Evolutionary conservation across 106 monocot species (phyloP), one percentile per base, ranked within the genome.

Genomic region (Acorus calamus): DNA sequence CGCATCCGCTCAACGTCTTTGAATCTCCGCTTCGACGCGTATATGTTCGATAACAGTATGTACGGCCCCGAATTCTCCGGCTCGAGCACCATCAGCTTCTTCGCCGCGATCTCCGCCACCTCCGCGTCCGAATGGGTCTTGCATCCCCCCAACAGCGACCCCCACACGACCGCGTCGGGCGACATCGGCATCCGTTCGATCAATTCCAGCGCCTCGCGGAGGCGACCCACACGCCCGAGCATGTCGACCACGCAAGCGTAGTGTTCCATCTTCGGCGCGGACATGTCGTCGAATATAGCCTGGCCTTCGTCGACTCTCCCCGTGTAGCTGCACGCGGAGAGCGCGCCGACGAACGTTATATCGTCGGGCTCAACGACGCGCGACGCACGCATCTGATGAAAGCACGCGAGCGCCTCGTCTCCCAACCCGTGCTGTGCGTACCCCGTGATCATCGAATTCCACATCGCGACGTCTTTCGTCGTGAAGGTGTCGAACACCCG

Each of bases 161-260:
- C 91, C 91, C 91, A 86, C 5, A 91, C 74, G 50, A 91, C 83
- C 55, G n/a, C n/a, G 75, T 91, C 91, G 43, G 86, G 78, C 71
- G 86, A 78, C 6, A 81, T 64, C 3, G 75, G 73, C 86, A 91
- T 91, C 2, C 76, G 69, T 6, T 43, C 62, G 3, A 91, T 83
- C 83, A 86, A 52, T 10, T 86, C 69, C 54, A 86, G 44, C n/a
- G n/a, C 91, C 75, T 91, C 86, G 41, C 81, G 54, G 8, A 91
- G 44, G 42, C 56, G 61, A 14, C 83, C 91, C 10, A 81, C 91
- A 49, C 91, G 69, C 12, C 91, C 86, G 60, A 91, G 78, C 51
- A 91, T 48, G 66, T 91, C 91, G 4, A 91, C 91, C 83, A 91
- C 79, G 69, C 91, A 91, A 41, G 91, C 78, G 76, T 86, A 83